Evolutionary conservation across 768 basidiomycete species (phyloP), one percentile per base, ranked within the genome.

Genomic region (Pleurotus giganteus): DNA sequence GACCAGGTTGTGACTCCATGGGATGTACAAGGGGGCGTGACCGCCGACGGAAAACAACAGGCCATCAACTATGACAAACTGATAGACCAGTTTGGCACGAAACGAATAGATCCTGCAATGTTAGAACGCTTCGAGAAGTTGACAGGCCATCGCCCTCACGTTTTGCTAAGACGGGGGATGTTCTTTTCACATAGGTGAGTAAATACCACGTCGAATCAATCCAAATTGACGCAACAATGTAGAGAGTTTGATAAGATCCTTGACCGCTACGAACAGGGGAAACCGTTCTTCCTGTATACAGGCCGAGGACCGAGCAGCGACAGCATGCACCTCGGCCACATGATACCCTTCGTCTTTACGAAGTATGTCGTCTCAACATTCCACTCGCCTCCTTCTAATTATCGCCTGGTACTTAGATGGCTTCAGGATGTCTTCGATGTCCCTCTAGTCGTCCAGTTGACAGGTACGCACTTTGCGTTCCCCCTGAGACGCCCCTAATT

Each of bases 41-140:
- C 90, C 4, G 80, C 74, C 19, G 93, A 97, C 63, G 97, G 97
- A 53, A 88, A 89, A 64, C 88, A 97, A 73, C 86, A 86, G 53
- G 94, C 84, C 47, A 98, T 98, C 70, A 91, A 99, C 73, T 99
- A 99, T 63, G 91, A 96, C 73, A 98, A 97, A 76, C 81, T 98
- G 58, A 77, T 98, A 54, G 83, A 83, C 64, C 91, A 97, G 68
- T 99, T 99, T 65, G 97, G 97, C 43, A 98, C 97, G 9, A 84
- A 87, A 44, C 74, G 84, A 54, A 77, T 98, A 59, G 88, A 95
- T 61, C 66, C 74, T 2, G 85, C 83, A 21, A 69, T 99, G 41
- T 74, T 99, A 17, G 84, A 86, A 57, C 82, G 97, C 26, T 99
- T 99, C 63, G 94, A 98, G 74, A 83, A 80, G 44, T 70, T 98